Evolutionary conservation across 192 early-diverging fungal species (phyloP), one percentile per base, ranked within the genome.

Genomic region (Lunasporangiospora selenospora): DNA sequence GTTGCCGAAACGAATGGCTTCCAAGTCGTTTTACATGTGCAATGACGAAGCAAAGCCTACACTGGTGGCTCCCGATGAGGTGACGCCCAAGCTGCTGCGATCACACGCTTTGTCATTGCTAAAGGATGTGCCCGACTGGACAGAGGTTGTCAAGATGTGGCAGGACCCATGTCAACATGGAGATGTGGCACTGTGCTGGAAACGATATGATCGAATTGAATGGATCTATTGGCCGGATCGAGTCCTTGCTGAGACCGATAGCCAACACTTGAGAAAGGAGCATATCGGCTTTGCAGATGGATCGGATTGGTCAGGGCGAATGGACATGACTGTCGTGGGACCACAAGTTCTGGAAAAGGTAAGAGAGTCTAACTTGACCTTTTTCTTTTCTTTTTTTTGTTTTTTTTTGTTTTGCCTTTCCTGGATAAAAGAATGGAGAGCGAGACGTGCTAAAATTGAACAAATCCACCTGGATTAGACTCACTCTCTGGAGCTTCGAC

Each of bases 291-390:
- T 71, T 32, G 67, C 67, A 10, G 67, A 71, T 62, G 67, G 67
- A 7, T 71, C 67, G 6, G 47, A 62, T 15, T 71, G 67, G 67
- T 40, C 40, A 9, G 67, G 67, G 4, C 11, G 45, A 3, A 71
- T 71, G 67, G 59, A 67, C 38, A 31, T 47, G 4, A 58, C 65
- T 41, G 60, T 78, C 15, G 64, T 64, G 1, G 66, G 77, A 15
- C 67, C 77, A 16, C 77, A 78, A 49, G 59, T 75, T 36, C 50
- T 78, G 41, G 77, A 78, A 38, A 67, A 65, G 59, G 77, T 78
- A 67, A 32, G 34, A 41, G 38, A 11, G 19, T 30, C n/a, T 3
- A 16, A 23, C 26, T 10, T 38, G 46, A 41, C 6, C 39, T 21
- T 40, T 59, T 16, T 47, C 19, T 49, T 24, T 32, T 21, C 18